These are phyloP conservation scores for Aureobasidium sp. DNA, from an alignment of 2,329 filamentous ascomycete genomes.

Conservation along the genomic window DNA sequence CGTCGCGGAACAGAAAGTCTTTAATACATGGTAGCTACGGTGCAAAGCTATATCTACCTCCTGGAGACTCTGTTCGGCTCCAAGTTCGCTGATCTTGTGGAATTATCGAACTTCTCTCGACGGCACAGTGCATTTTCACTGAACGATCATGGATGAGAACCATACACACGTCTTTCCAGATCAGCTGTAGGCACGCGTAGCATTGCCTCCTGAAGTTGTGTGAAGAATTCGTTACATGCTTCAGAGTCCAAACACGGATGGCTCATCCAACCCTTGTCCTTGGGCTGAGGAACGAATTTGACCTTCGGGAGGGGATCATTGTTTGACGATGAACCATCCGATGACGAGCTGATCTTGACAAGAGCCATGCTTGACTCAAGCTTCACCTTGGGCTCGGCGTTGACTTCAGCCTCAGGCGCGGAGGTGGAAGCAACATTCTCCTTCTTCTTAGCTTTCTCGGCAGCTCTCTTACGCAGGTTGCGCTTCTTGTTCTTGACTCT, in stretches of 20 bases:
- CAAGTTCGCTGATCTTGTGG: neutral
- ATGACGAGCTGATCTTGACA: neutral
- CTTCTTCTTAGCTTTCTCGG: constrained; percentile 4
- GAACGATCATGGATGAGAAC: neutral
- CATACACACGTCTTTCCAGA: constrained; percentile 1
- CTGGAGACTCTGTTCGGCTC: neutral
- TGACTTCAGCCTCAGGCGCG: neutral
- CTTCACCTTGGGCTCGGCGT: neutral
- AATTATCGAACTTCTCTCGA: neutral
- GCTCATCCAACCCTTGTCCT: neutral
- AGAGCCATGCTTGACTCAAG: neutral
- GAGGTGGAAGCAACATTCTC: neutral
- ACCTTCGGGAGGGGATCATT: neutral
- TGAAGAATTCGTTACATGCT: neutral
- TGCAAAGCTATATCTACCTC: neutral
- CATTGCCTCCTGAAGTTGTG: neutral
- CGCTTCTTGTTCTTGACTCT: constrained; percentile 9
- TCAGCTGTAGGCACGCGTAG: neutral
- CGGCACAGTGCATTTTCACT: neutral
- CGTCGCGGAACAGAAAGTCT: neutral
- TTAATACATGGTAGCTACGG: neutral
- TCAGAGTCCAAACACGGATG: neutral
- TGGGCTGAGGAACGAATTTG: neutral
- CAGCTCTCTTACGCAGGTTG: constrained; percentile 8
- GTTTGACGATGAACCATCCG: neutral